phyloP scores from a whole-genome alignment of 495 filamentous ascomycete genomes.

The Daldinia grandis region DNA sequence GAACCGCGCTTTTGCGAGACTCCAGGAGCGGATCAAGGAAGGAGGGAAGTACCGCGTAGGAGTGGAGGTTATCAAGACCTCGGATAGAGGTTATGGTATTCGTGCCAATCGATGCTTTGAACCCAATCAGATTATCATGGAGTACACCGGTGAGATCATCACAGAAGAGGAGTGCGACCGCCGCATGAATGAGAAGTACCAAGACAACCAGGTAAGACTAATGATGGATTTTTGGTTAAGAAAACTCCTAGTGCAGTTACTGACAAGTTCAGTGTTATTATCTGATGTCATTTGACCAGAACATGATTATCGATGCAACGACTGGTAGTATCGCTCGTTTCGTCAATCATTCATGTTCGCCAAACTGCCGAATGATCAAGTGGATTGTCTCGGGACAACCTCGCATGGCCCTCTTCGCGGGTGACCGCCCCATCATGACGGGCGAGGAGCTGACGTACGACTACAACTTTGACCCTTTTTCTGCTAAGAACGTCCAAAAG shows the following conservation, averaged over 20 bases:
- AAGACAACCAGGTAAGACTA: slow-evolving; percentile 80
- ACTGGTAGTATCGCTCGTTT: slow-evolving; percentile 95
- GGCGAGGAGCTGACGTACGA: slow-evolving; percentile 99
- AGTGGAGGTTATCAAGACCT: slow-evolving; percentile 92
- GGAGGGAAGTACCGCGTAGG: slow-evolving; percentile 88
- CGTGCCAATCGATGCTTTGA: slow-evolving; percentile 88
- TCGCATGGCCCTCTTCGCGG: slow-evolving; percentile 96
- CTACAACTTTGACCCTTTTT: slow-evolving; percentile 97
- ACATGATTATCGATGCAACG: slow-evolving; percentile 98
- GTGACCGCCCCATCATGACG: slow-evolving; percentile 85
- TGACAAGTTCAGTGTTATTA: slow-evolving; percentile 80
- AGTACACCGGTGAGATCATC: slow-evolving; percentile 97
- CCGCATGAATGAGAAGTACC: slow-evolving; percentile 90
- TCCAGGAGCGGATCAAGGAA: slow-evolving; percentile 76
- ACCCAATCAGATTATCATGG: slow-evolving; percentile 93
- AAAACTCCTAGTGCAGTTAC: not conserved
- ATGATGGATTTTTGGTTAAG: not conserved
- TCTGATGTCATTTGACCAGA: slow-evolving; percentile 96
- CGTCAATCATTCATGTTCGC: slow-evolving; percentile 96
- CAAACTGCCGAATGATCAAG: slow-evolving; percentile 98
- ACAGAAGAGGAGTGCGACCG: slow-evolving; percentile 91
- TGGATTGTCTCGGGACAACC: slow-evolving; percentile 96
- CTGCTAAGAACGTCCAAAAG: slow-evolving; percentile 80
- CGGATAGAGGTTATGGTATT: slow-evolving; percentile 88
- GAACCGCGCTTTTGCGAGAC: slow-evolving; percentile 85